Percentiles rank a stretch among this genome's conserved stretches.
Evolutionary conservation across 2,329 filamentous ascomycete species (phyloP).

Genomic region (Scleromitrula shiraiana): DNA sequence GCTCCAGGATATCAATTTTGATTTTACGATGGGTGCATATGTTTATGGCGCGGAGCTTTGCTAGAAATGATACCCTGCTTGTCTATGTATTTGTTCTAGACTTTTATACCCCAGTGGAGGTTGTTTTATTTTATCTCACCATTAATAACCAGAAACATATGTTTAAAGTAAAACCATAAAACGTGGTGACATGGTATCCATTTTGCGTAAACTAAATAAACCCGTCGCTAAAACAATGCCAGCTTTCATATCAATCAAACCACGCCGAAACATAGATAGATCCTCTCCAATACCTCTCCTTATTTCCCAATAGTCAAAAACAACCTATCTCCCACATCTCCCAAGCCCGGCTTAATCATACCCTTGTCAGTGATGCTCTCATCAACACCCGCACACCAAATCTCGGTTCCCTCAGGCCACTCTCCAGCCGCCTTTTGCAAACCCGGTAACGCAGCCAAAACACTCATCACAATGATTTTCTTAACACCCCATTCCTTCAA

Average conservation of each 20-base stretch:
- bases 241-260: neutral
- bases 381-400: slow-evolving; percentile 81
- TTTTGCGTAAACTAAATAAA: neutral
- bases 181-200: slow-evolving; percentile 4
- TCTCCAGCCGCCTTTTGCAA: slow-evolving; percentile 62
- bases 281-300: neutral
- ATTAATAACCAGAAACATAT: slow-evolving; percentile 1
- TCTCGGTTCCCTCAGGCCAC: slow-evolving; percentile 69
- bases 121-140: slow-evolving; percentile 10
- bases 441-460: slow-evolving; percentile 68
- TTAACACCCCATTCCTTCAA: slow-evolving; percentile 87
- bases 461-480: slow-evolving; percentile 65
- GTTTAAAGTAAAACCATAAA: neutral
- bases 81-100: slow-evolving; percentile 9
- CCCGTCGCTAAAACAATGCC: neutral
- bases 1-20: neutral
- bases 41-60: slow-evolving; percentile 3
- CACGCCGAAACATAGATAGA: neutral
- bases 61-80: slow-evolving; percentile 13
- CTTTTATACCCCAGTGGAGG: slow-evolving; percentile 4
- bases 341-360: slow-evolving; percentile 85
- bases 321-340: slow-evolving; percentile 83
- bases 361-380: slow-evolving; percentile 63
- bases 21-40: slow-evolving; percentile 1
- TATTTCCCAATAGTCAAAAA: slow-evolving; percentile 85